Conservation (phyloP, 129 eudicot species). For the Tagetes patula region DNA sequence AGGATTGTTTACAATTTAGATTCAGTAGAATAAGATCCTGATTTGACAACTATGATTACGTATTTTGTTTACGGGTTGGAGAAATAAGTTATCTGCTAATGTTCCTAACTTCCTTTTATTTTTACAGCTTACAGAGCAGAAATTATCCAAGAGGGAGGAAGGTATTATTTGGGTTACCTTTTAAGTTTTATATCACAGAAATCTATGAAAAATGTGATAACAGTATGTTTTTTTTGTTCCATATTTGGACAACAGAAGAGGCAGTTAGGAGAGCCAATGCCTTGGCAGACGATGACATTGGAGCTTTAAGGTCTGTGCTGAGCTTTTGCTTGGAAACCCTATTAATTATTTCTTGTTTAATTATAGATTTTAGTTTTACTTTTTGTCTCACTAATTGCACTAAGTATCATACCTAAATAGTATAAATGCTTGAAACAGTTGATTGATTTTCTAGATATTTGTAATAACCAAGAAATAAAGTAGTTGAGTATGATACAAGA, state of each 20-base stretch:
- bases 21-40: slow-evolving; percentile 12
- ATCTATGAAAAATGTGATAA: slow-evolving; percentile 7
- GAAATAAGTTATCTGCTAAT: slow-evolving; percentile 9
- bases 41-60: not conserved
- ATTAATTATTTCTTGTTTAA: not conserved
- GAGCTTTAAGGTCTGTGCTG: slow-evolving; percentile 62
- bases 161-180: slow-evolving; percentile 42
- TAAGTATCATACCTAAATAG: slow-evolving; percentile 1
- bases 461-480: slow-evolving; percentile 10
- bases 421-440: slow-evolving; percentile 2
- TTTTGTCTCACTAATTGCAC: slow-evolving; percentile 1
- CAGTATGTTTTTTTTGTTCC: slow-evolving; percentile 12
- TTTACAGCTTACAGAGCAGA: slow-evolving; percentile 73
- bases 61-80: slow-evolving; percentile 12
- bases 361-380: not conserved
- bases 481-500: not conserved
- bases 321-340: slow-evolving; percentile 14
- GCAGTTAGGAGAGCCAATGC: slow-evolving; percentile 87
- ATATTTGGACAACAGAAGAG: slow-evolving; percentile 61
- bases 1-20: slow-evolving; percentile 8
- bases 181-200: slow-evolving; percentile 2
- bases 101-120: slow-evolving; percentile 6
- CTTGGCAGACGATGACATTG: slow-evolving; percentile 62
- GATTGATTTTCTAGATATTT: slow-evolving; percentile 8
- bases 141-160: slow-evolving; percentile 74